Percentiles rank a stretch among this genome's conserved stretches.
phyloP scores from a whole-genome alignment of 2,329 filamentous ascomycete genomes.

The Neobulgaria alba region DNA sequence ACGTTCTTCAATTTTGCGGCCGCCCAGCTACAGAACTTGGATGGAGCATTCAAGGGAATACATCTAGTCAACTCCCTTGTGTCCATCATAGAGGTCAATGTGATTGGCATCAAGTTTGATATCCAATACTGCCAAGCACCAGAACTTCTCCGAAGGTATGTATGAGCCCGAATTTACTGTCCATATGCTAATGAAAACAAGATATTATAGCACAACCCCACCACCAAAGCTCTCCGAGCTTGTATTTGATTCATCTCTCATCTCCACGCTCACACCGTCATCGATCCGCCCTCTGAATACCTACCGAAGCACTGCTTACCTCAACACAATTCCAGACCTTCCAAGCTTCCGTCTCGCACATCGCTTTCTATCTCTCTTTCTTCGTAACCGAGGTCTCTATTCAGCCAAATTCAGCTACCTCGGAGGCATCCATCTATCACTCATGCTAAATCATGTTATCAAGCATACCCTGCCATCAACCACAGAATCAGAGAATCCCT shows the following conservation, averaged over 20 bases:
- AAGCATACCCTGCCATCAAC: constrained; percentile 39
- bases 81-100: constrained; percentile 55
- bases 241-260: constrained; percentile 8
- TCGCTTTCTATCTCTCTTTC: constrained; percentile 54
- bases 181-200: too few species aligned
- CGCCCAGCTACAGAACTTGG: constrained; percentile 1
- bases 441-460: constrained; percentile 51
- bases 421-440: constrained; percentile 54
- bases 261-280: constrained; percentile 47
- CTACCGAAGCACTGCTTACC: constrained; percentile 51
- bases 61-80: constrained; percentile 37
- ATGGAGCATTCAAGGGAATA: constrained; percentile 31
- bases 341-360: constrained; percentile 50
- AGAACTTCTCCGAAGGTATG: constrained; percentile 41
- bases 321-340: constrained; percentile 50
- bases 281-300: constrained; percentile 56
- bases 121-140: constrained; percentile 58
- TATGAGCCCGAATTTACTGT: too few species aligned
- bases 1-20: constrained; percentile 10
- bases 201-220: constrained; percentile 3
- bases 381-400: constrained; percentile 52
- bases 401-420: constrained; percentile 57
- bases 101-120: constrained; percentile 51
- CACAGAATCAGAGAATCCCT: constrained; percentile 9
- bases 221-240: constrained; percentile 1